A percentile compares a stretch with the other conserved stretches of the same genome.
Evolutionary conservation across 1,284 basidiomycete species (phyloP).

Genomic region (Papiliotrema laurentii): DNA sequence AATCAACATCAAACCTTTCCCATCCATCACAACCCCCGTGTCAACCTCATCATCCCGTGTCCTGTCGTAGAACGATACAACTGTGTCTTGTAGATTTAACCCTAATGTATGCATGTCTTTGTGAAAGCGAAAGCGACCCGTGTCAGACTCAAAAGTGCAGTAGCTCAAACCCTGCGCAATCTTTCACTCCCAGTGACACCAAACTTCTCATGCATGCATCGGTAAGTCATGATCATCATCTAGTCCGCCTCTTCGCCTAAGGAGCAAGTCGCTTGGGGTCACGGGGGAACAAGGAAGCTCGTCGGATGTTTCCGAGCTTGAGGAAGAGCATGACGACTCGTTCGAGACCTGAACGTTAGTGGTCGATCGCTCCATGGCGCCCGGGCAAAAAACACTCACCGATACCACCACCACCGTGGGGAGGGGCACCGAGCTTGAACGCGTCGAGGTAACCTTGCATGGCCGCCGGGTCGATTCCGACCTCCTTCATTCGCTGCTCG

Average conservation of each 20-base stretch:
- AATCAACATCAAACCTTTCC: too few species aligned
- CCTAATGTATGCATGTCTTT: too few species aligned
- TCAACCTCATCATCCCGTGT: too few species aligned
- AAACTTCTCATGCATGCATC: too few species aligned
- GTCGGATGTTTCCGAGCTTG: conserved; percentile 90
- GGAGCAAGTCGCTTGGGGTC: conserved; percentile 63
- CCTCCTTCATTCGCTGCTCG: conserved; percentile 70
- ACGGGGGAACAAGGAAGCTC: conserved; percentile 90
- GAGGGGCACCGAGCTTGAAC: conserved; percentile 89
- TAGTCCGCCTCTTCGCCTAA: conserved; percentile 12
- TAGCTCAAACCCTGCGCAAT: too few species aligned
- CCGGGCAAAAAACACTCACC: conserved; percentile 36
- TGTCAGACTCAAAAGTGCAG: too few species aligned
- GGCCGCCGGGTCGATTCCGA: conserved; percentile 70
- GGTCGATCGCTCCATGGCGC: background rate
- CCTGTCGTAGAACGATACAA: too few species aligned
- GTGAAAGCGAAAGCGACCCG: too few species aligned
- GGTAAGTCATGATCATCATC: background rate
- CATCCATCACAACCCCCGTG: too few species aligned
- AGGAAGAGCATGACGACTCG: conserved; percentile 94
- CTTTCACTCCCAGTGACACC: too few species aligned
- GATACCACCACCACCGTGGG: conserved; percentile 60
- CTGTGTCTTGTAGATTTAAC: too few species aligned
- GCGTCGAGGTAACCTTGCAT: conserved; percentile 92
- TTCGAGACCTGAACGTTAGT: conserved; percentile 60